Percentiles rank a stretch among this genome's conserved stretches.
phyloP scores from a whole-genome alignment of 164 flowering plant genomes.

The Chloranthus sessilifolius region DNA sequence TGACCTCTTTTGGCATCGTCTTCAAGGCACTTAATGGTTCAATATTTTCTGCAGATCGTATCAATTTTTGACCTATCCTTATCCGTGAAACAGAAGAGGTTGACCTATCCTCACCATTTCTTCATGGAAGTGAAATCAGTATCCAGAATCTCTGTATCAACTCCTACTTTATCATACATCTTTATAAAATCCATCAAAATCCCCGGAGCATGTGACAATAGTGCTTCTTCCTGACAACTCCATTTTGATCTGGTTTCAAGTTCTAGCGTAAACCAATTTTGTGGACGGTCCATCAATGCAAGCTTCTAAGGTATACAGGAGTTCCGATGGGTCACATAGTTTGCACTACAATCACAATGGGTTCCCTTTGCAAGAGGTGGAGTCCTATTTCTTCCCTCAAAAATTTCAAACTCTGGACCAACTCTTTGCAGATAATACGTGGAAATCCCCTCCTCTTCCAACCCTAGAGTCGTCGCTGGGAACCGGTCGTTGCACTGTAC shows the following conservation, averaged over 20 bases:
- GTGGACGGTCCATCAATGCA: slow-evolving; percentile 22
- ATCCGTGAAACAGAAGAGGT: no score
- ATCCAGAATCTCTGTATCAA: no score
- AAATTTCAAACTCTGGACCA: slow-evolving; percentile 14
- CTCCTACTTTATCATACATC: no score
- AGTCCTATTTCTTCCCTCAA: slow-evolving; percentile 20
- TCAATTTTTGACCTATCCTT: no score
- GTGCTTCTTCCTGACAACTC: no score
- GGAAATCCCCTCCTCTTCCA: slow-evolving; percentile 14
- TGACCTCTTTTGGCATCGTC: no score
- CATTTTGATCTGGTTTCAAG: slow-evolving; percentile 5
- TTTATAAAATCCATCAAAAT: no score
- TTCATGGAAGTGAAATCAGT: no score
- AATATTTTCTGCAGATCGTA: no score
- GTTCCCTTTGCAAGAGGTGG: slow-evolving; percentile 22
- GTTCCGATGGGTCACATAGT: slow-evolving; percentile 15
- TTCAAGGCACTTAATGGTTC: no score
- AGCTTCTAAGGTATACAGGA: slow-evolving; percentile 25
- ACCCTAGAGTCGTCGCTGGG: slow-evolving; percentile 46
- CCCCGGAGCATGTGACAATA: no score
- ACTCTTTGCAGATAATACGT: slow-evolving; percentile 20
- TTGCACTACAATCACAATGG: slow-evolving; percentile 14
- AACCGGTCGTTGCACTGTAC: slow-evolving; percentile 15
- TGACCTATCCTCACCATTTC: no score
- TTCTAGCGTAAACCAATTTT: slow-evolving; percentile 4